These are phyloP conservation scores for Blastomyces gilchristii DNA, from an alignment of 2,329 filamentous ascomycete species.

Conservation along the genomic window DNA sequence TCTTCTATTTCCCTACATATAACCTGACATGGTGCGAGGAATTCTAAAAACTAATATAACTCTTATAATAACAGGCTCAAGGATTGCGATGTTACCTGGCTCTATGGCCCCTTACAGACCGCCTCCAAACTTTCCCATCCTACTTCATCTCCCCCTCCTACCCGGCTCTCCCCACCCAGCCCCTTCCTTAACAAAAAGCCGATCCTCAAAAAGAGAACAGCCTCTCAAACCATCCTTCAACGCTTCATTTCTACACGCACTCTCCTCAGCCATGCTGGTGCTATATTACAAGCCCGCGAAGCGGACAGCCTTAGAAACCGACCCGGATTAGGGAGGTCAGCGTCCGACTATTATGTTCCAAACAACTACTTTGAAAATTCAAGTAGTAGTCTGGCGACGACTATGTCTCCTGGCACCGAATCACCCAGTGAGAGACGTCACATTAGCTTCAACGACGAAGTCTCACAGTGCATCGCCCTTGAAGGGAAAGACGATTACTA, in stretches of 20 bases:
- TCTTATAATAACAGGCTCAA: slow-evolving; percentile 59
- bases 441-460: slow-evolving; percentile 94
- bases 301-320: slow-evolving; percentile 46
- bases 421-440: slow-evolving; percentile 61
- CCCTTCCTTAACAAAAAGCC: slow-evolving; percentile 69
- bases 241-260: slow-evolving; percentile 80
- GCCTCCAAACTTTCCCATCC: slow-evolving; percentile 47
- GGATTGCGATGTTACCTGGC: slow-evolving; percentile 93
- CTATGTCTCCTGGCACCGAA: slow-evolving; percentile 59
- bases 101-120: slow-evolving; percentile 85
- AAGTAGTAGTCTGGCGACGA: slow-evolving; percentile 52
- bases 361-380: slow-evolving; percentile 48
- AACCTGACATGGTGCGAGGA: background rate
- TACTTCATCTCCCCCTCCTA: slow-evolving; percentile 41
- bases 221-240: slow-evolving; percentile 91
- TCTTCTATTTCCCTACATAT: background rate
- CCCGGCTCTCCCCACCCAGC: slow-evolving; percentile 49
- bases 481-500: slow-evolving; percentile 54
- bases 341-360: slow-evolving; percentile 58
- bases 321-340: slow-evolving; percentile 48
- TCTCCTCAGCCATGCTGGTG: slow-evolving; percentile 77
- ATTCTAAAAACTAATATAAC: slow-evolving; percentile 10
- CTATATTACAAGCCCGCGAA: slow-evolving; percentile 74
- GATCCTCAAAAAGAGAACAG: slow-evolving; percentile 91
- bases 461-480: slow-evolving; percentile 90